These are phyloP conservation scores for Leptographium wingfieldii DNA, from an alignment of 2,329 filamentous ascomycete species.

Conservation along the genomic window DNA sequence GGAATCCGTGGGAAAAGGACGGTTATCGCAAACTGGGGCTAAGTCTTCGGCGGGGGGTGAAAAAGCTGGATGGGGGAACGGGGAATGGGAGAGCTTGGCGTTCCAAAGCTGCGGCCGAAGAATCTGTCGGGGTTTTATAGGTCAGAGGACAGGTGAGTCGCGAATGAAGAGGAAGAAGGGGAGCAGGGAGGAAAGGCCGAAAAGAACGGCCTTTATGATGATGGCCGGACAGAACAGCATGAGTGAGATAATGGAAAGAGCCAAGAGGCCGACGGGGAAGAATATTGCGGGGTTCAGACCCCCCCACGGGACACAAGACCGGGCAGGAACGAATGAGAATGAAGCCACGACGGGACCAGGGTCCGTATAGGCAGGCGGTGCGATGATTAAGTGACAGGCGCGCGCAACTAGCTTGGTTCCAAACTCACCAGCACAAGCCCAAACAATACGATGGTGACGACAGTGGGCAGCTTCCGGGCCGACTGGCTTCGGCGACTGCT, in stretches of 20 bases:
- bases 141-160: not conserved
- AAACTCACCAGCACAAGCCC: not conserved
- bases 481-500: slow-evolving; percentile 8
- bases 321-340: not conserved
- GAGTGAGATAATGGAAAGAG: not conserved
- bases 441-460: slow-evolving; percentile 16
- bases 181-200: not conserved
- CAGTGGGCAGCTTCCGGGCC: slow-evolving; percentile 10
- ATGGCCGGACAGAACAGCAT: too few relatives aligned
- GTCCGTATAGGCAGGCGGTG: not conserved
- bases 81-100: slow-evolving; percentile 30
- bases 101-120: slow-evolving; percentile 38
- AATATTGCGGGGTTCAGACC: not conserved
- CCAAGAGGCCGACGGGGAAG: not conserved
- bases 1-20: slow-evolving; percentile 39
- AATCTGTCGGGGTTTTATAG: slow-evolving; percentile 4
- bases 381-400: not conserved
- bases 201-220: not conserved
- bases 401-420: not conserved
- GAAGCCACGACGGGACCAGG: not conserved
- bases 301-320: not conserved
- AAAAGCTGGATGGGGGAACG: slow-evolving; percentile 22
- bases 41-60: slow-evolving; percentile 29
- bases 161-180: slow-evolving; percentile 3
- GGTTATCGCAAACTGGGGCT: slow-evolving; percentile 40